A percentile compares a stretch with the other conserved stretches of the same genome.
Conservation (phyloP, 2,329 filamentous ascomycete genomes). For the Alternaria postmessia region DNA sequence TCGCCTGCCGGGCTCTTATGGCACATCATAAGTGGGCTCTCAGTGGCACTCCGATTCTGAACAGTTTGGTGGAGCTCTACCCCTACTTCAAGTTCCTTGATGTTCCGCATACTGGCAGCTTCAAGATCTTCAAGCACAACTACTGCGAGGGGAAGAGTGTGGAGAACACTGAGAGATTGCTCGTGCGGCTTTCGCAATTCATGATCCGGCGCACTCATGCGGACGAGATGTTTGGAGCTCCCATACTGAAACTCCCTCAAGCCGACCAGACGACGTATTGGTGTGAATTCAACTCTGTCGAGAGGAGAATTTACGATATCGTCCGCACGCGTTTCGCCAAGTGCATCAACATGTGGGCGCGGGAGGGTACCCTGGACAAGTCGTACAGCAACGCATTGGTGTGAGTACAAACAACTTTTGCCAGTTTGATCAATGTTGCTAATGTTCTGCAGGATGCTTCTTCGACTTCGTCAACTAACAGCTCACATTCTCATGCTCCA, state of each 20-base stretch:
- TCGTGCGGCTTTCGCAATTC: constrained; percentile 53
- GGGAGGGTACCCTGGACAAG: constrained; percentile 34
- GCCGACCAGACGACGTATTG: constrained; percentile 55
- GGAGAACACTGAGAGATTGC: constrained; percentile 47
- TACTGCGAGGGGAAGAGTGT: constrained; percentile 48
- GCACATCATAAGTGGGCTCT: constrained; percentile 54
- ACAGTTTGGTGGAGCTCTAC: constrained; percentile 42
- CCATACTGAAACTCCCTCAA: constrained; percentile 63
- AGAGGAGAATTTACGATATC: constrained; percentile 63
- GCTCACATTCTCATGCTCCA: constrained; percentile 60
- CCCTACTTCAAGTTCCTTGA: constrained; percentile 56
- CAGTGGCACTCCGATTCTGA: constrained; percentile 55
- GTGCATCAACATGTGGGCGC: constrained; percentile 51
- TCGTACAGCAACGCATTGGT: constrained; percentile 54
- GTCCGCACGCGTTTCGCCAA: constrained; percentile 56
- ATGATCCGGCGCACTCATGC: constrained; percentile 66
- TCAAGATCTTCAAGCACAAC: constrained; percentile 55
- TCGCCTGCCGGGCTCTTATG: constrained; percentile 56
- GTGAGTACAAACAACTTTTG: constrained; percentile 10
- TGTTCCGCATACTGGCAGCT: constrained; percentile 52
- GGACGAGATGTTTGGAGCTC: constrained; percentile 60
- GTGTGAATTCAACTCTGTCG: constrained; percentile 61
- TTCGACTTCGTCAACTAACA: constrained; percentile 61
- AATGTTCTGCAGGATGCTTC: constrained; percentile 50
- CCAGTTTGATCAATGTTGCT: background rate